Evolutionary conservation across 176 grass and related monocot species (phyloP), one percentile per base, ranked within the genome.

Genomic region (Otatea glauca): DNA sequence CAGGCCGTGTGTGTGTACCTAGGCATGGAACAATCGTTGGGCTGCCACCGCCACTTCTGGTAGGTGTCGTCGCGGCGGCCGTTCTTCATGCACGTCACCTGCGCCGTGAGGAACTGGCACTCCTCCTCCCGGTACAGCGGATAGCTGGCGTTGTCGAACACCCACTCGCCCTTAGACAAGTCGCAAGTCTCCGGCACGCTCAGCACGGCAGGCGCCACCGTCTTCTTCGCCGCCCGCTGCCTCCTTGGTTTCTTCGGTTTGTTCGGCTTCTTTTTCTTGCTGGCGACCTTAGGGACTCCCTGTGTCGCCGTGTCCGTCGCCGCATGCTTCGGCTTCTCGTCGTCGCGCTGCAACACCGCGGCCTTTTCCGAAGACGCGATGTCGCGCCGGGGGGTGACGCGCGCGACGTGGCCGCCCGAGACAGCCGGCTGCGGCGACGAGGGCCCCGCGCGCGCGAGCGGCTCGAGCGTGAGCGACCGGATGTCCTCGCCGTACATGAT

Each of bases 1-100:
- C 1, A 7, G 32, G 41, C 41, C 4, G 15, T 58, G 54, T 6
- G 43, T 82, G 20, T 27, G 39, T 75, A 97, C 94, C 88, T 85
- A 34, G 94, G 94, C 82, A 97, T 88, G 76, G 62, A 65, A 86
- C 94, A 97, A 34, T 84, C 90, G 3, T 25, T 91, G 38, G 94
- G 94, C 86, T 97, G 92, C 94, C 94, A 97, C 76, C 90, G 86
- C 92, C 92, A 97, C 76, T 88, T 88, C 88, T 94, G 94, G 88
- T 94, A 97, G 72, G 83, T 84, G 86, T 94, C 92, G 86, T 97
- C 92, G 74, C 75, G 92, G 63, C 94, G 90, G 73, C 94, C 94
- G 85, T 97, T 94, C 88, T 67, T 77, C 94, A 92, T 90, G 92
- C 94, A 97, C 79, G 92, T 97, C 49, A 97, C 92, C 83, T 97